phyloP scores from a whole-genome alignment of 2,329 filamentous ascomycete species.

The Scortechinia acanthostroma region DNA sequence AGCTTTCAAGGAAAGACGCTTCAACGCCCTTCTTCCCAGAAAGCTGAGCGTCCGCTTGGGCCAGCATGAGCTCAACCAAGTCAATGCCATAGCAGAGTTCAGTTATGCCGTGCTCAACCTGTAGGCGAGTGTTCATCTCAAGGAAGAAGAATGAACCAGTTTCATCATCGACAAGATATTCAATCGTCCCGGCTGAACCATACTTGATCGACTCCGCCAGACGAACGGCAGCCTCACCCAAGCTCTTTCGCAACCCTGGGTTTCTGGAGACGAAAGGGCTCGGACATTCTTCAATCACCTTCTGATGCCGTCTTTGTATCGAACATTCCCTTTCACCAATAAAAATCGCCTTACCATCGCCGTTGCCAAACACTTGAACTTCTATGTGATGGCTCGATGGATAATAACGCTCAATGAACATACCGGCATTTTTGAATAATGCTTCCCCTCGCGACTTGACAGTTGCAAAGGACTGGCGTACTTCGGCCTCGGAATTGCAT shows the following conservation, averaged over 20 bases:
- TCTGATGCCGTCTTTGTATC: constrained; percentile 62
- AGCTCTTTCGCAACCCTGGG: constrained; percentile 16
- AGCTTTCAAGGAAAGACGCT: not conserved
- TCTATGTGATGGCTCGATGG: constrained; percentile 58
- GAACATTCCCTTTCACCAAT: constrained; percentile 64
- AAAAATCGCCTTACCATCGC: constrained; percentile 42
- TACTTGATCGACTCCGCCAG: constrained; percentile 15
- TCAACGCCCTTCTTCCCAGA: constrained; percentile 8
- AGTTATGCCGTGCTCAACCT: constrained; percentile 74
- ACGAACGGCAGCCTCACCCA: constrained; percentile 9
- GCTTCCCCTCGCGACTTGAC: constrained; percentile 46
- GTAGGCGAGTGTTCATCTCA: constrained; percentile 52
- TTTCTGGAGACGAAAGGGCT: constrained; percentile 43
- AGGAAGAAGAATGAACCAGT: constrained; percentile 50
- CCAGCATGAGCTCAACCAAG: constrained; percentile 48
- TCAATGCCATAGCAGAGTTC: constrained; percentile 72
- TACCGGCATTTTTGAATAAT: constrained; percentile 51
- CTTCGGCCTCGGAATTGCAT: constrained; percentile 37
- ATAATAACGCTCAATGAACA: constrained; percentile 60
- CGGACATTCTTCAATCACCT: constrained; percentile 65
- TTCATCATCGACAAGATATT: constrained; percentile 59
- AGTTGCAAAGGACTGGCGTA: constrained; percentile 40
- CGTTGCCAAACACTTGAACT: constrained; percentile 62
- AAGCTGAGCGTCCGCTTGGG: constrained; percentile 20
- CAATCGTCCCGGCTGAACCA: constrained; percentile 22